Evolutionary conservation across 2,329 filamentous ascomycete genomes (phyloP), one percentile per base, ranked within the genome.

Genomic region (Fusarium chaquense): DNA sequence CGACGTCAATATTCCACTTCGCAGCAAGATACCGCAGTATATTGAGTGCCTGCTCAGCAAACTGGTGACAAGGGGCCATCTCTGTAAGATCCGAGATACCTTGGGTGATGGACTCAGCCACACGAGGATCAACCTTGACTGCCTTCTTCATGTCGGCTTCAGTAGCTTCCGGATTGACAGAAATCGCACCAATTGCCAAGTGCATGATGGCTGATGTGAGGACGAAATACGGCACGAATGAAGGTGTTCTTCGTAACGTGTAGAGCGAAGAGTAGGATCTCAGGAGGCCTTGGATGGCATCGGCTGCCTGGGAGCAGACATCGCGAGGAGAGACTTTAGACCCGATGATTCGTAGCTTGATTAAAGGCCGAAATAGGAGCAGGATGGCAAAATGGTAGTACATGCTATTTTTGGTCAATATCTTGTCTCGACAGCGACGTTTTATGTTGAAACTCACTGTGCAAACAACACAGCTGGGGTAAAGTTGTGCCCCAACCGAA

Each of bases 391-490:
- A 90, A 73, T 92, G 86, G 74, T 91, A 91, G 67, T 91, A 89
- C 89, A 92, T 90, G 76, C 88, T 90, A 62, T 8, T 13, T 6
- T 24, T 18, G 10, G 47, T 69, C 41, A 76, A 61, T 16, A 4
- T 13, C 1, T 18, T 5, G 12, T 20, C 4, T 18, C 6, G n/a
- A 35, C 9, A 50, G 9, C 4, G 33, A n/a, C 12, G 13, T 26
- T 13, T 47, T 6, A 36, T 12, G 6, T 26, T 9, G 16, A 26
- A 28, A 73, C 91, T 83, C 82, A 93, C 91, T 93, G 91, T 38
- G 91, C 86, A 65, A 92, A 90, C 22, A 94, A 80, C 36, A 93
- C 90, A 46, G 92, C 89, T 13, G 91, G 91, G 5, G 91, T 90
- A 54, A 91, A 91, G 70, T 90, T 91, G 63, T 91, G 86, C 3